These are phyloP conservation scores for Aspergillus fijiensis DNA, from an alignment of 2,329 filamentous ascomycete species.

Conservation along the genomic window DNA sequence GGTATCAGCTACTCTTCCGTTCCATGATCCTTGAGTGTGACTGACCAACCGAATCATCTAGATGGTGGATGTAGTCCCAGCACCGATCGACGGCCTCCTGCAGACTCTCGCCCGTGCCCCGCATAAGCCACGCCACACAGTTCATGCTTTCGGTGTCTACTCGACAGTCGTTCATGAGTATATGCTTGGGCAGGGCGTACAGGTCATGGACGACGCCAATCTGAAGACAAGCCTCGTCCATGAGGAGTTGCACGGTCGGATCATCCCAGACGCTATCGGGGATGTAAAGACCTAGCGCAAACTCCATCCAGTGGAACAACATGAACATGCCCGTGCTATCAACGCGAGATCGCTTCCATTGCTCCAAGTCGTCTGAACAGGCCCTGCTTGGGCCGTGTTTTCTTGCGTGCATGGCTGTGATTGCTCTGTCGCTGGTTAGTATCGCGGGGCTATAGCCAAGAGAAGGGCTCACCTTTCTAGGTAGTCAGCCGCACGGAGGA, in stretches of 20 bases:
- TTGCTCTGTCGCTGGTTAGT: background rate
- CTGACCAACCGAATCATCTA: background rate
- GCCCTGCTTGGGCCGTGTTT: background rate
- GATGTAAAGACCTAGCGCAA: background rate
- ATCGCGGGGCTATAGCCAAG: background rate
- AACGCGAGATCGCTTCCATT: background rate
- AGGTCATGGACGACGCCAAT: background rate
- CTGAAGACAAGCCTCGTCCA: background rate
- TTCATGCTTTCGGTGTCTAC: background rate
- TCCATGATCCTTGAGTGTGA: background rate
- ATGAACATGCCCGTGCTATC: background rate
- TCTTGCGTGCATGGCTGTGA: background rate
- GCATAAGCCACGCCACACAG: background rate
- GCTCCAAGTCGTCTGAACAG: background rate
- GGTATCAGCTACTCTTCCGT: background rate
- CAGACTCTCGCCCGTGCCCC: background rate
- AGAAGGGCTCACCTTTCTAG: background rate
- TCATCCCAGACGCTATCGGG: background rate
- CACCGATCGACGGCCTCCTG: background rate
- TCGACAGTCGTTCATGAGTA: background rate
- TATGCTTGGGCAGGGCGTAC: background rate
- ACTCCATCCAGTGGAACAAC: background rate
- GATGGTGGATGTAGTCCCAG: background rate
- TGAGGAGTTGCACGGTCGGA: background rate
- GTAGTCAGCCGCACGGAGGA: background rate